These are phyloP conservation scores for barley (Hordeum vulgare) DNA, from an alignment of 176 grass and related monocot species.

Conservation along the genomic window MorexV3_pseudomolecules_assembly NC_058520.1:359947746-359948245, in stretches of 20 bases:
- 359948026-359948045: slow-evolving; percentile 42
- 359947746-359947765: slow-evolving; percentile 54
- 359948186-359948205: slow-evolving; percentile 54
- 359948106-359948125: slow-evolving; percentile 84
- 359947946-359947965: slow-evolving; percentile 50
- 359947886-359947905: slow-evolving; percentile 73
- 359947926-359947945: slow-evolving; percentile 62
- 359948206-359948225: slow-evolving; percentile 89
- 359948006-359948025: slow-evolving; percentile 49
- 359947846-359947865: slow-evolving; percentile 45
- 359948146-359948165: slow-evolving; percentile 58
- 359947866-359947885: slow-evolving; percentile 71
- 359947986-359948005: slow-evolving; percentile 56
- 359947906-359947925: slow-evolving; percentile 41
- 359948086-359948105: slow-evolving; percentile 69
- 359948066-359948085: slow-evolving; percentile 55
- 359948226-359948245: slow-evolving; percentile 70
- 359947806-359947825: slow-evolving; percentile 54
- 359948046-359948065: slow-evolving; percentile 67
- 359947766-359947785: slow-evolving; percentile 68
- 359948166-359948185: slow-evolving; percentile 43
- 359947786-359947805: slow-evolving; percentile 78
- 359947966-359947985: slow-evolving; percentile 65
- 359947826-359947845: slow-evolving; percentile 50
- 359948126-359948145: slow-evolving; percentile 46